phyloP scores from a whole-genome alignment of 2,329 filamentous ascomycete species.

The Penicillium sp. region DNA sequence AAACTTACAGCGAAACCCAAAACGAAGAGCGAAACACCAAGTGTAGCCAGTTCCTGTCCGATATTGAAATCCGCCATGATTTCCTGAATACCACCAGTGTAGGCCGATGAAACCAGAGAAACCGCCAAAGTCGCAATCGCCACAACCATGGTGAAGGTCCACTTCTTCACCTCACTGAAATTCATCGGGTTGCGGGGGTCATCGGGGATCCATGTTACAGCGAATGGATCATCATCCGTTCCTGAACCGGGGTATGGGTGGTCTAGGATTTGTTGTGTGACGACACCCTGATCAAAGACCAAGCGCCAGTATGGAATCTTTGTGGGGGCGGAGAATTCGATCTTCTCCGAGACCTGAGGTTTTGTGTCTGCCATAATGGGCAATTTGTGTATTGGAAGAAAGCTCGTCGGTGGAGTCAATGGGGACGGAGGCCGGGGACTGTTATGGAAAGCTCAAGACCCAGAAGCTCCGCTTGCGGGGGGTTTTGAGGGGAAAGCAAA shows the following conservation, averaged over 20 bases:
- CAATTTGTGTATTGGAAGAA: slow-evolving; percentile 3
- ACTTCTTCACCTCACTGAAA: slow-evolving; percentile 61
- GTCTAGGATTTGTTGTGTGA: slow-evolving; percentile 59
- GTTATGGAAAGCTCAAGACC: neutral
- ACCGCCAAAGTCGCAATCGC: slow-evolving; percentile 69
- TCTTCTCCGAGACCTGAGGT: slow-evolving; percentile 25
- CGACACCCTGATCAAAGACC: slow-evolving; percentile 59
- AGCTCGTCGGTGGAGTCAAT: neutral
- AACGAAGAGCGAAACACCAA: slow-evolving; percentile 67
- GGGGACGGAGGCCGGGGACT: neutral
- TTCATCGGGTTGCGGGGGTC: slow-evolving; percentile 69
- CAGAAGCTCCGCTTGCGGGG: slow-evolving; percentile 1
- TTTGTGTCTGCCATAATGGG: slow-evolving; percentile 29
- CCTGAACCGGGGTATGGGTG: slow-evolving; percentile 62
- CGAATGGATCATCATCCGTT: slow-evolving; percentile 66
- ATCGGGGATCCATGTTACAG: slow-evolving; percentile 67
- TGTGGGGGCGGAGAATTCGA: slow-evolving; percentile 28
- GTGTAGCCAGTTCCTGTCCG: slow-evolving; percentile 55
- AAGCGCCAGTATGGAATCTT: slow-evolving; percentile 51
- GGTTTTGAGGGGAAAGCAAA: neutral
- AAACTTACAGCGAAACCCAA: slow-evolving; percentile 53
- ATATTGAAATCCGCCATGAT: slow-evolving; percentile 59
- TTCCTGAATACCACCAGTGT: slow-evolving; percentile 28
- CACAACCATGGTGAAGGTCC: slow-evolving; percentile 64
- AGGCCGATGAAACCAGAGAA: slow-evolving; percentile 67